Percentiles rank a stretch among this genome's conserved stretches.
Evolutionary conservation across 768 basidiomycete genomes (phyloP).

Genomic region (Suillus alpinus): DNA sequence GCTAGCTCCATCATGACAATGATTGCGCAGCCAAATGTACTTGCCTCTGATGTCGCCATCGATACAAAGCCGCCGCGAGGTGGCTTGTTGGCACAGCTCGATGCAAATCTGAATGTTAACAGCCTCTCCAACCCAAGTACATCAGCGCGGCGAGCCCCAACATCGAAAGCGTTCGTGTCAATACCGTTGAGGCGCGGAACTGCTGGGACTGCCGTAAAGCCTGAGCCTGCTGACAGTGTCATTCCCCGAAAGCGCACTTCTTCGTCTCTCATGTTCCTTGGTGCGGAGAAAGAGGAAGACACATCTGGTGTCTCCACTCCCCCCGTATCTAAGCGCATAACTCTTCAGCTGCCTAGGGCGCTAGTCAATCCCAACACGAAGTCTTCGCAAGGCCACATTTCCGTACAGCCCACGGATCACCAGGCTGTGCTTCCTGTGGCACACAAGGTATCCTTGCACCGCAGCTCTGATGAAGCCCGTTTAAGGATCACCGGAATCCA

Average conservation of each 20-base stretch:
- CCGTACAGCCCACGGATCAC: neutral
- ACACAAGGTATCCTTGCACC: neutral
- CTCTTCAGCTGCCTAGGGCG: conserved; percentile 21
- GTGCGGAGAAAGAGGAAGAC: conserved; percentile 4
- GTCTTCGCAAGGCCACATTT: neutral
- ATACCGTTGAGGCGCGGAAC: neutral
- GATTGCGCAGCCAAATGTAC: conserved; percentile 4
- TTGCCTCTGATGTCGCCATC: neutral
- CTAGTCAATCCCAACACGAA: conserved; percentile 24
- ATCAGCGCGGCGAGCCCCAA: neutral
- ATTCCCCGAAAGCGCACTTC: conserved; percentile 39
- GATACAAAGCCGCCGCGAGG: neutral
- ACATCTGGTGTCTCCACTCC: neutral
- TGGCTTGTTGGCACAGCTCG: conserved; percentile 6
- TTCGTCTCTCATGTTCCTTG: conserved; percentile 23
- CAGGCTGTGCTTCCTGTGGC: conserved; percentile 2
- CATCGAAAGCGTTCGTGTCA: neutral
- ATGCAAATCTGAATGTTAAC: neutral
- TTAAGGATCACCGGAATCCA: neutral
- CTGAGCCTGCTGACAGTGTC: conserved; percentile 27
- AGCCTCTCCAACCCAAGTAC: neutral
- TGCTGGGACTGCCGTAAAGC: conserved; percentile 21
- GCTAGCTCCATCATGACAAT: neutral
- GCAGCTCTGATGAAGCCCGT: neutral
- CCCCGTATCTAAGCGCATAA: conserved; percentile 22